phyloP scores from a whole-genome alignment of 1,284 basidiomycete genomes.

The Earliella scabrosa region DNA sequence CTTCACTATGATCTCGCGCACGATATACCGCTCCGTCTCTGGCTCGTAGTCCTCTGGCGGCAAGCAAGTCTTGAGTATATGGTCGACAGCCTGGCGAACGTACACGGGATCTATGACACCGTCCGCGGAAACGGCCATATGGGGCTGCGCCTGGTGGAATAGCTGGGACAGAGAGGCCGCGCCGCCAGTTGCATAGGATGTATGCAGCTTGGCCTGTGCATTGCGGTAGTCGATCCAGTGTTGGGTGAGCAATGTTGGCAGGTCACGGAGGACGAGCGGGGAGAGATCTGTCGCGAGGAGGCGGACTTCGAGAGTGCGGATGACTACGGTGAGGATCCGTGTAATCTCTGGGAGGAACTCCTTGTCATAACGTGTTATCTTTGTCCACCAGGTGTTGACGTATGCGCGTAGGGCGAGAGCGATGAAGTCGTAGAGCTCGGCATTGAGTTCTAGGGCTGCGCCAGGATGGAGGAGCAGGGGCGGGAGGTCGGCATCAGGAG shows the following conservation, averaged over 20 bases:
- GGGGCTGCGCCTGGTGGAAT: constrained; percentile 80
- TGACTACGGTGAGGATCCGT: constrained; percentile 57
- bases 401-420: constrained; percentile 77
- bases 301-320: constrained; percentile 65
- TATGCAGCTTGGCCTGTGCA: constrained; percentile 60
- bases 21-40: constrained; percentile 72
- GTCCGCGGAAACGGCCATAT: constrained; percentile 72
- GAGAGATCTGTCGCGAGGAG: constrained; percentile 58
- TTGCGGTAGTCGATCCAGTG: constrained; percentile 78
- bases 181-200: constrained; percentile 71
- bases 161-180: constrained; percentile 61
- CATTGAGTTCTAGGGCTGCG: constrained; percentile 57
- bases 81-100: constrained; percentile 75
- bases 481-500: constrained; percentile 51
- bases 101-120: constrained; percentile 74
- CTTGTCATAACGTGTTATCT: constrained; percentile 80
- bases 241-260: constrained; percentile 68
- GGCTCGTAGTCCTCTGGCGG: constrained; percentile 72
- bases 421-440: constrained; percentile 77
- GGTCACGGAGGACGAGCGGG: constrained; percentile 58
- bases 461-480: constrained; percentile 51
- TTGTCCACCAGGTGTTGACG: constrained; percentile 83
- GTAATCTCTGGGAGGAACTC: constrained; percentile 78
- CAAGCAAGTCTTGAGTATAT: constrained; percentile 67
- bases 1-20: constrained; percentile 79